Percentiles rank a stretch among this genome's conserved stretches.
phyloP scores from a whole-genome alignment of 345 rosid genomes.

The Clarkia xantiana region DNA sequence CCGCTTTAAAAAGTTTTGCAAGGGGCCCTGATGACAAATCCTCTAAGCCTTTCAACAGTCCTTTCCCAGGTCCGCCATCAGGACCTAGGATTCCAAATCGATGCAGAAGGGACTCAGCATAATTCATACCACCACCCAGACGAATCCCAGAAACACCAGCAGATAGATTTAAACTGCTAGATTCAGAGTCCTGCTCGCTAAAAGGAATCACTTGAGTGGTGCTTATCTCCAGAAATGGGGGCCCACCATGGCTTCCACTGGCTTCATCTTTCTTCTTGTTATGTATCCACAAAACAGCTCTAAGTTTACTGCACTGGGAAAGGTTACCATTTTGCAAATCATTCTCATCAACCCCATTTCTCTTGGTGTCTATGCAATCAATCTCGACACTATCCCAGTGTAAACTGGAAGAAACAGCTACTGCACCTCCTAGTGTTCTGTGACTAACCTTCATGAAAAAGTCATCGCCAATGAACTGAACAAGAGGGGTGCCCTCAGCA shows the following conservation, averaged over 20 bases:
- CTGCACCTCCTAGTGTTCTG: constrained; percentile 95
- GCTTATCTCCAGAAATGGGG: constrained; percentile 70
- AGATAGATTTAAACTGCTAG: constrained; percentile 66
- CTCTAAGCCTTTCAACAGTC: constrained; percentile 65
- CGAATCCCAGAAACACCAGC: constrained; percentile 81
- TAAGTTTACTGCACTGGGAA: constrained; percentile 36
- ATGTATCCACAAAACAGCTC: constrained; percentile 85
- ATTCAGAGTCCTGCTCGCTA: constrained; percentile 63
- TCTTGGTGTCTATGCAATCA: constrained; percentile 69
- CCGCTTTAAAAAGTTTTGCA: constrained; percentile 66
- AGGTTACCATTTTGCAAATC: constrained; percentile 25
- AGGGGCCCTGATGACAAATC: constrained; percentile 72
- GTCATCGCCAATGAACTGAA: constrained; percentile 72
- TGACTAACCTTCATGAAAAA: constrained; percentile 67
- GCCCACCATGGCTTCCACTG: constrained; percentile 18
- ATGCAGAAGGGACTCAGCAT: constrained; percentile 75
- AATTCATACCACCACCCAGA: constrained; percentile 95
- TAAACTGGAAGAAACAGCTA: constrained; percentile 73
- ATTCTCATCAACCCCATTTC: constrained; percentile 14
- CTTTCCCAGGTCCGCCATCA: constrained; percentile 94
- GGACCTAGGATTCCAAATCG: constrained; percentile 82
- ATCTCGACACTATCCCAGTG: constrained; percentile 74
- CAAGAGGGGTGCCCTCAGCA: constrained; percentile 65
- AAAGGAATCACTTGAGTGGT: constrained; percentile 77
- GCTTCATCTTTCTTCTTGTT: constrained; percentile 30